Conservation (phyloP, 768 basidiomycete genomes). For the Macrolepiota fuliginosa region DNA sequence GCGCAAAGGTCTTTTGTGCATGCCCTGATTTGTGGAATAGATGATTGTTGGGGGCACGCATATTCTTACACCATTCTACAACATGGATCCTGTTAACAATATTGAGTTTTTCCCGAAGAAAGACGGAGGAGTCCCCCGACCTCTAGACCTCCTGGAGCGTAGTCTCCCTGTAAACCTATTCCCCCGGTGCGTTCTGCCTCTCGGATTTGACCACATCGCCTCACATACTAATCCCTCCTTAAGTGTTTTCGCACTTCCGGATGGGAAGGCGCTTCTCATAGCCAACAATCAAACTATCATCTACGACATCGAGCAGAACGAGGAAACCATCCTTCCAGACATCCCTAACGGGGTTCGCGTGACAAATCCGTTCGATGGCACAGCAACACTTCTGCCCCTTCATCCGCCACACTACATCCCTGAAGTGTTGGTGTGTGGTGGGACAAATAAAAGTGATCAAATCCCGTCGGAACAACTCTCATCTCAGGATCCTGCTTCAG, state of each 20-base stretch:
- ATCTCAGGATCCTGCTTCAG: conserved; percentile 39
- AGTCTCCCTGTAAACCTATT: conserved; percentile 26
- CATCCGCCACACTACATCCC: conserved; percentile 38
- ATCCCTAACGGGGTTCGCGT: conserved; percentile 44
- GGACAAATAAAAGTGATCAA: conserved; percentile 31
- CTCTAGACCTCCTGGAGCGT: conserved; percentile 24
- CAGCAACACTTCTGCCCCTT: conserved; percentile 33
- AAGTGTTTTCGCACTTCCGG: conserved; percentile 34
- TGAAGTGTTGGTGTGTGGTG: conserved; percentile 47
- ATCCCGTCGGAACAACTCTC: conserved; percentile 27
- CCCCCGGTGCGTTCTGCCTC: conserved; percentile 23
- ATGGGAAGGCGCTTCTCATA: conserved; percentile 39
- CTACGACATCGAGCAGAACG: conserved; percentile 34
- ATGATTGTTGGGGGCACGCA: conserved; percentile 29
- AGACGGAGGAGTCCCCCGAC: conserved; percentile 31
- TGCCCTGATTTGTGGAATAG: conserved; percentile 4
- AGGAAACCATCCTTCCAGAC: conserved; percentile 36
- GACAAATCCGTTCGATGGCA: conserved; percentile 37
- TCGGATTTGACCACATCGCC: background rate
- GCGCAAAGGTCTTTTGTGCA: background rate
- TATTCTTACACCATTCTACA: conserved; percentile 51
- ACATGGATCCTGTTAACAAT: conserved; percentile 51
- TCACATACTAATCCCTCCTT: background rate
- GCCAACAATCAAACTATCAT: conserved; percentile 42
- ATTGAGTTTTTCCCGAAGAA: conserved; percentile 40